These are phyloP conservation scores for Farysia itapuensis DNA, from an alignment of 1,284 basidiomycete species.

Conservation along the genomic window DNA sequence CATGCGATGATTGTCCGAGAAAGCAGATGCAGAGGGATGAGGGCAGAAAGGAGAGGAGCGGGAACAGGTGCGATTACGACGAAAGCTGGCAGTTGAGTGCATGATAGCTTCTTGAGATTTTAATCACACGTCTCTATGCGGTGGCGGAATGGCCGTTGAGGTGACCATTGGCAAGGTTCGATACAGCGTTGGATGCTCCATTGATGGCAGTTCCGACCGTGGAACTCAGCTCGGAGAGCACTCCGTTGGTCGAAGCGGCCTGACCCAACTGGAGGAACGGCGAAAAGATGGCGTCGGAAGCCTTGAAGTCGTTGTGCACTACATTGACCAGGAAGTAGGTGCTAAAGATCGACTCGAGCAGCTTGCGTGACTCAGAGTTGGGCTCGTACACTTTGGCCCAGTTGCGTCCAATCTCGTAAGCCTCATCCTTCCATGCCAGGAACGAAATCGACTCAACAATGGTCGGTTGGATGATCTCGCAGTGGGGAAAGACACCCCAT, in stretches of 20 bases:
- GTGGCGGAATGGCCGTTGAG: slow-evolving; percentile 15
- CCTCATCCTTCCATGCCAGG: slow-evolving; percentile 60
- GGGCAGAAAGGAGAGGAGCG: too few relatives aligned
- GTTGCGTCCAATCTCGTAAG: slow-evolving; percentile 57
- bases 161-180: slow-evolving; percentile 19
- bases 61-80: too few relatives aligned
- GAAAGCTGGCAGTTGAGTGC: slow-evolving; percentile 1
- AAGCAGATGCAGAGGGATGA: background rate
- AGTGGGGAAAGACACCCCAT: slow-evolving; percentile 91
- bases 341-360: slow-evolving; percentile 51
- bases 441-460: slow-evolving; percentile 74
- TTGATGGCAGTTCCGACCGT: slow-evolving; percentile 12
- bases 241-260: slow-evolving; percentile 4
- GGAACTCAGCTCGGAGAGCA: slow-evolving; percentile 9
- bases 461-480: slow-evolving; percentile 96
- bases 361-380: slow-evolving; percentile 35
- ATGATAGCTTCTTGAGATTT: too few relatives aligned
- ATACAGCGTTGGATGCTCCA: slow-evolving; percentile 6
- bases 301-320: slow-evolving; percentile 59
- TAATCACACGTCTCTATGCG: too few relatives aligned
- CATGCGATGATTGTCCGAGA: slow-evolving; percentile 29
- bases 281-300: slow-evolving; percentile 51
- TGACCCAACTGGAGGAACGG: slow-evolving; percentile 40
- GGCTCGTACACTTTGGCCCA: slow-evolving; percentile 55
- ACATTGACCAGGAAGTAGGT: slow-evolving; percentile 57